Percentiles rank a stretch among this genome's conserved stretches.
These are phyloP conservation scores for Termitomyces titanicus DNA, from an alignment of 768 basidiomycete genomes.

Conservation along the genomic window DNA sequence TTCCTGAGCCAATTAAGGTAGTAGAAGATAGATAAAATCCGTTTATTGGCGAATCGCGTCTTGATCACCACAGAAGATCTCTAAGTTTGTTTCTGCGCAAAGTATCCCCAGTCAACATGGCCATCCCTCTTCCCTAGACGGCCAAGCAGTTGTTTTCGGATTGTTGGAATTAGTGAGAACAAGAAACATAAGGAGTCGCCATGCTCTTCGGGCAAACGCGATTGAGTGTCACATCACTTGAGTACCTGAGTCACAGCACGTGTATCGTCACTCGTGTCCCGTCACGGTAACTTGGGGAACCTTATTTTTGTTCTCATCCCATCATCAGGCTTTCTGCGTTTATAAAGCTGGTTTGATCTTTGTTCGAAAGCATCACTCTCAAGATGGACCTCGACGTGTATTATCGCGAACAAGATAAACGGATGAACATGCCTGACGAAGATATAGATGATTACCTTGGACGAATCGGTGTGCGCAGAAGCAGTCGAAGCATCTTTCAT, in stretches of 20 bases:
- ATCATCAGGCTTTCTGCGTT: neutral
- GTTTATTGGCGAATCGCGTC: neutral
- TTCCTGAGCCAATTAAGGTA: neutral
- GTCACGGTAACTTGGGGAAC: neutral
- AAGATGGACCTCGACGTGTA: slow-evolving; percentile 41
- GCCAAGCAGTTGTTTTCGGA: neutral
- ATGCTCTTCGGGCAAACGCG: neutral
- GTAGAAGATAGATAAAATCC: neutral
- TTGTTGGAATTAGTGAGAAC: neutral
- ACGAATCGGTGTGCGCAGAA: slow-evolving; percentile 22
- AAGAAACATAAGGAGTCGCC: neutral
- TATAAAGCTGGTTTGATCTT: slow-evolving; percentile 9
- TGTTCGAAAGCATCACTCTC: slow-evolving; percentile 1
- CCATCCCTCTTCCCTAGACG: neutral
- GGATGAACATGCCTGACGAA: slow-evolving; percentile 53
- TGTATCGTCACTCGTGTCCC: neutral
- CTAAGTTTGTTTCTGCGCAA: neutral
- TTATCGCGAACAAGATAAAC: slow-evolving; percentile 51
- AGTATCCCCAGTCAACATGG: neutral
- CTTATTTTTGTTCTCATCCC: neutral
- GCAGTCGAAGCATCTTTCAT: neutral
- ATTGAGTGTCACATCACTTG: slow-evolving; percentile 1
- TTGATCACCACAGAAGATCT: neutral
- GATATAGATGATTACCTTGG: slow-evolving; percentile 44
- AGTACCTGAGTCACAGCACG: neutral